phyloP scores from a whole-genome alignment of 768 basidiomycete genomes.

The Hemileccinum impolitum region DNA sequence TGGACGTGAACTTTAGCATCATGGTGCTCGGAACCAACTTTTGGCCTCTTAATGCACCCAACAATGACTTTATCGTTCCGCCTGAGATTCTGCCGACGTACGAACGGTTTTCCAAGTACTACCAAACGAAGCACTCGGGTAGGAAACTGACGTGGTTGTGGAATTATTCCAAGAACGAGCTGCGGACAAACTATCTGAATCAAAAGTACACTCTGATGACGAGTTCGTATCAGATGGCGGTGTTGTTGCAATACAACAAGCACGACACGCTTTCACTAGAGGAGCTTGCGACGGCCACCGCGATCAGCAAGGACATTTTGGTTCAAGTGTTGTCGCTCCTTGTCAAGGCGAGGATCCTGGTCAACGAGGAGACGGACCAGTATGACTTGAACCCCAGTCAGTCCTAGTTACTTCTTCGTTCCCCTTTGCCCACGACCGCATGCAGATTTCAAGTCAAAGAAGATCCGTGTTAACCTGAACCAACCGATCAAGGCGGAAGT shows the following conservation, averaged over 20 bases:
- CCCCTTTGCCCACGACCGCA: not conserved
- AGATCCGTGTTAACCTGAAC: conserved; percentile 89
- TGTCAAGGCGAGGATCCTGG: conserved; percentile 84
- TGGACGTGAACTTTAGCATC: conserved; percentile 87
- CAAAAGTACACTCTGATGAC: conserved; percentile 97
- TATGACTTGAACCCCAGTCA: conserved; percentile 88
- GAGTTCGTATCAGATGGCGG: conserved; percentile 91
- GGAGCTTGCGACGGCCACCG: conserved; percentile 77
- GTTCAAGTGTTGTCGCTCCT: conserved; percentile 61
- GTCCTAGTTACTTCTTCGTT: not conserved
- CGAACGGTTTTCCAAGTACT: conserved; percentile 89
- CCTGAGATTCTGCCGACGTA: conserved; percentile 83
- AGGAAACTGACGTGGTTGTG: conserved; percentile 97
- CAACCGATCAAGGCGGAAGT: conserved; percentile 92
- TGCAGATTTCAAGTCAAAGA: conserved; percentile 86
- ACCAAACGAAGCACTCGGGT: conserved; percentile 90
- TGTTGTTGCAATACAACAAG: conserved; percentile 92
- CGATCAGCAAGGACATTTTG: conserved; percentile 76
- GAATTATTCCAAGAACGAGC: conserved; percentile 97
- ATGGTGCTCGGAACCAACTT: conserved; percentile 95
- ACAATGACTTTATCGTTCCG: conserved; percentile 86
- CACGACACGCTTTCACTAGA: conserved; percentile 81
- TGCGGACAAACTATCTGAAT: conserved; percentile 87
- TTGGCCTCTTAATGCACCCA: conserved; percentile 87
- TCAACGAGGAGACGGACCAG: conserved; percentile 84